A percentile compares a stretch with the other conserved stretches of the same genome.
phyloP scores from a whole-genome alignment of 192 early-diverging fungal species.

The Dissophora globulifera region DNA sequence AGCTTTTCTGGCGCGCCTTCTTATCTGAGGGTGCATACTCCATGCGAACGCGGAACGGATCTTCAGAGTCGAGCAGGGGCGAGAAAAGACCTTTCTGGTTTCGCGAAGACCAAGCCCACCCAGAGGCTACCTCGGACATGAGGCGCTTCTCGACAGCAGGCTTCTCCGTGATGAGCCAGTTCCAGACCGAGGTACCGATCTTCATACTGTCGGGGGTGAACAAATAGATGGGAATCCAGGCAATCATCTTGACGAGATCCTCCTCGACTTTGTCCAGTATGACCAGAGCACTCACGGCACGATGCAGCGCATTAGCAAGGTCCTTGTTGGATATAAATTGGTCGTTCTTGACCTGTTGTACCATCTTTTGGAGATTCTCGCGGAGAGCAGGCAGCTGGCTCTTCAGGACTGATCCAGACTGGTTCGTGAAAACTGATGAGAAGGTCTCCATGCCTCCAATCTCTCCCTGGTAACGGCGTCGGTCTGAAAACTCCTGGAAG shows the following conservation, averaged over 20 bases:
- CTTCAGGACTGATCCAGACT: conserved; percentile 48
- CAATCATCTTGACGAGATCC: conserved; percentile 83
- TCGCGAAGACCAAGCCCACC: conserved; percentile 85
- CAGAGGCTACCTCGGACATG: conserved; percentile 84
- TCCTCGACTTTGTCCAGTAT: conserved; percentile 65
- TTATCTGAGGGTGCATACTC: conserved; percentile 92
- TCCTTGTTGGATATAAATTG: conserved; percentile 56
- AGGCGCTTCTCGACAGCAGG: conserved; percentile 78
- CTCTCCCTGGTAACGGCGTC: conserved; percentile 63
- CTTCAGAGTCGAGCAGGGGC: conserved; percentile 60
- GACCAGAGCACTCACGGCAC: conserved; percentile 64
- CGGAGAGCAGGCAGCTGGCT: conserved; percentile 55
- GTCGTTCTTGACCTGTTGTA: conserved; percentile 55
- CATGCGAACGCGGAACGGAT: conserved; percentile 93
- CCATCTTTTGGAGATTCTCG: conserved; percentile 48
- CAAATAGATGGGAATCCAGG: conserved; percentile 85
- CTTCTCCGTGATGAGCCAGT: conserved; percentile 83
- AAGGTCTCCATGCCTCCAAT: conserved; percentile 51
- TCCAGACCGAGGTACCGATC: conserved; percentile 90
- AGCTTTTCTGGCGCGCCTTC: conserved; percentile 69
- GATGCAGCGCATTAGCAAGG: conserved; percentile 62
- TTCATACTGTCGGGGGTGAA: conserved; percentile 86
- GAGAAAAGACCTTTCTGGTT: conserved; percentile 88
- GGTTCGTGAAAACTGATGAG: conserved; percentile 22
- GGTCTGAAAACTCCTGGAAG: conserved; percentile 61